Percentiles rank a stretch among this genome's conserved stretches.
Conservation (phyloP, 352 stramenopile genomes). For the Globisporangium apiculatum region DNA sequence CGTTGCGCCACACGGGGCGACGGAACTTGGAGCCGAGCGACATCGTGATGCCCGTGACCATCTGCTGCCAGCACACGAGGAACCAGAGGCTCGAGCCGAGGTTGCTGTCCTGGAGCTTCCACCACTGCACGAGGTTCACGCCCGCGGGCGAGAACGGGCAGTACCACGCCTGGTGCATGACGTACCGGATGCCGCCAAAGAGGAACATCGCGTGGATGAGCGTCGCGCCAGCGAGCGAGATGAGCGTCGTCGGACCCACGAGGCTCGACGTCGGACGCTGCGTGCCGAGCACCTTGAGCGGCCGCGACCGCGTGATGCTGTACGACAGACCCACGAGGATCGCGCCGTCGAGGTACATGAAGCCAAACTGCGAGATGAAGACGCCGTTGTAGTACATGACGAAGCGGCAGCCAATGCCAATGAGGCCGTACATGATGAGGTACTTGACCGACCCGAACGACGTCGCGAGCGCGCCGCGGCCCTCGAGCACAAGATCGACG, state of each 20-base stretch:
- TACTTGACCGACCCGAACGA: constrained; percentile 84
- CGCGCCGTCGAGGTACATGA: constrained; percentile 77
- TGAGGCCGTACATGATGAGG: constrained; percentile 85
- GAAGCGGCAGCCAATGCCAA: constrained; percentile 74
- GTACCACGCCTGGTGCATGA: constrained; percentile 58
- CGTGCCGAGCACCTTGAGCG: constrained; percentile 46
- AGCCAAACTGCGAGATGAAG: constrained; percentile 84
- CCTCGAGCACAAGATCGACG: constrained; percentile 74
- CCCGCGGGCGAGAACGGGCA: constrained; percentile 60
- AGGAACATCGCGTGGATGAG: constrained; percentile 77
- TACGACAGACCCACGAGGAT: constrained; percentile 80
- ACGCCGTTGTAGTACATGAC: constrained; percentile 85
- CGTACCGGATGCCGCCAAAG: constrained; percentile 46
- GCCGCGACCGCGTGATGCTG: constrained; percentile 60
- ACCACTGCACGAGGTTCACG: constrained; percentile 68
- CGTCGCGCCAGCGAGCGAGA: constrained; percentile 44
- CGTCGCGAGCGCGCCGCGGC: constrained; percentile 71
- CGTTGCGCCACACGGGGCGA: constrained; percentile 51
- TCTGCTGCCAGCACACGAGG: constrained; percentile 61
- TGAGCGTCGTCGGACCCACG: constrained; percentile 66
- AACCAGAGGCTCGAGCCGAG: constrained; percentile 54
- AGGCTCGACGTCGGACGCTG: constrained; percentile 79
- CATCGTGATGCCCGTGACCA: constrained; percentile 52
- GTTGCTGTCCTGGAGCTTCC: constrained; percentile 65
- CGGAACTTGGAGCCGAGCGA: constrained; percentile 64